These are phyloP conservation scores for Chlorella sp. DNA, from an alignment of 139 green algal genomes.

Conservation along the genomic window DNA sequence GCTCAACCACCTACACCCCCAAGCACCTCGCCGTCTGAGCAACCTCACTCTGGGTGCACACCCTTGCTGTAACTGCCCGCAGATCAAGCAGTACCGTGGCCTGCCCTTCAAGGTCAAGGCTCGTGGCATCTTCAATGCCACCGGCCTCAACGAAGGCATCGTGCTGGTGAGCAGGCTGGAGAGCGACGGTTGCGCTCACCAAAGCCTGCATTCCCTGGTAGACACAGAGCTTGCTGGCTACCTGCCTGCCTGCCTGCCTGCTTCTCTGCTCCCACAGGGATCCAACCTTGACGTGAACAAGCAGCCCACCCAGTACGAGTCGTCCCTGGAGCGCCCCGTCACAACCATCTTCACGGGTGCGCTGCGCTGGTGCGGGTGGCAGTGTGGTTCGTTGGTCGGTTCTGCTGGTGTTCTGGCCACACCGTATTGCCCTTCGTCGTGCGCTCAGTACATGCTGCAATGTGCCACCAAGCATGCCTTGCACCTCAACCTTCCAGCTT, in stretches of 20 bases:
- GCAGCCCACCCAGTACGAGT: conserved; percentile 30
- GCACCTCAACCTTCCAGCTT: neutral
- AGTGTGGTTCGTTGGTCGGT: too few relatives aligned
- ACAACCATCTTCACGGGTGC: conserved; percentile 25
- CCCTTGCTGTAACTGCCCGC: neutral
- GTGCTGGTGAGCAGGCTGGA: neutral
- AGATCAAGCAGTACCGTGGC: conserved; percentile 4
- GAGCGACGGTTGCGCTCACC: too few relatives aligned
- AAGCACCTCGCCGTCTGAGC: too few relatives aligned
- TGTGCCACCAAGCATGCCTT: neutral
- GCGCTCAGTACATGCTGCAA: neutral
- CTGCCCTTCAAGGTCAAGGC: neutral
- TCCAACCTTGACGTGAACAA: conserved; percentile 10
- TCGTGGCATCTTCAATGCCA: conserved; percentile 35
- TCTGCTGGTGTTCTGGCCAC: too few relatives aligned
- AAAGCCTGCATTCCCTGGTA: too few relatives aligned
- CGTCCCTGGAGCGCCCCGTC: conserved; percentile 21
- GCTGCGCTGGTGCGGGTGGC: too few relatives aligned
- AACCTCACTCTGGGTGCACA: too few relatives aligned
- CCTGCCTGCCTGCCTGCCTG: neutral
- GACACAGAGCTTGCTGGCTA: too few relatives aligned
- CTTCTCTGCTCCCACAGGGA: neutral
- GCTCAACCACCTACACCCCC: too few relatives aligned
- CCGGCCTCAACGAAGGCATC: conserved; percentile 44
- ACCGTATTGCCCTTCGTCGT: too few relatives aligned